Base-by-base conservation (phyloP, 805 yeast genomes). In the Candida succiphila region DNA sequence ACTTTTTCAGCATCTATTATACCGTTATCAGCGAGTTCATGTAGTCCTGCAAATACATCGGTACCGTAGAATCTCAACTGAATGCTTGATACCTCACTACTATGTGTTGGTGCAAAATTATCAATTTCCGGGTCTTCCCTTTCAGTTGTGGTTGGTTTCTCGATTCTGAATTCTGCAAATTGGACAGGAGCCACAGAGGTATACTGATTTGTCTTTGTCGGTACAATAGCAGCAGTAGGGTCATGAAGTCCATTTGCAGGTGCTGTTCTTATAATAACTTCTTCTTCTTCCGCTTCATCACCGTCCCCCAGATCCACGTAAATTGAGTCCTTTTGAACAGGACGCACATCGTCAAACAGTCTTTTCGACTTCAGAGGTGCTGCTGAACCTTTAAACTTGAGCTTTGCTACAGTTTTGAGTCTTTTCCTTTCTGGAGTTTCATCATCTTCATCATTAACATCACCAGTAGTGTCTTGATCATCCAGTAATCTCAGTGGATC, bases 21-120 rank as follows among this genome's bases (percentile, higher is more conserved):
- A 1, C 61, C 68, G 40, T 57, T 36, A 33, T 60, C 61, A 19
- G 86, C 69, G 14, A 84, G 59, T 45, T 81, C 78, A 51, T 81
- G 86, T 25, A 84, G 46, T 1, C 95, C 95, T 2, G 75, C 94
- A 63, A 77, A 84, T 0, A 85, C 68, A 49, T 84, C 94, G 15
- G 60, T 63, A 1, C 95, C 95, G 3, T 65, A 56, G 4, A 84
- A 52, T 37, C 65, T 60, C 40, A 58, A 21, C 9, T 39, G 41
- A 13, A 58, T 35, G 7, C 36, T 43, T 5, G 50, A 43, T 5
- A 44, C 43, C n/a, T 31, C 25, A 21, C 44, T 4, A 60, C 34
- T 13, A 45, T 44, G 7, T 50, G 41, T 17, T 35, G 18, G 52
- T 50, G 32, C 39, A 3, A 36, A n/a, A 16, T 15, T 17, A 7